A percentile compares a stretch with the other conserved stretches of the same genome.
These are phyloP conservation scores for Calonectria crousiana DNA, from an alignment of 2,329 filamentous ascomycete species.

Conservation along the genomic window DNA sequence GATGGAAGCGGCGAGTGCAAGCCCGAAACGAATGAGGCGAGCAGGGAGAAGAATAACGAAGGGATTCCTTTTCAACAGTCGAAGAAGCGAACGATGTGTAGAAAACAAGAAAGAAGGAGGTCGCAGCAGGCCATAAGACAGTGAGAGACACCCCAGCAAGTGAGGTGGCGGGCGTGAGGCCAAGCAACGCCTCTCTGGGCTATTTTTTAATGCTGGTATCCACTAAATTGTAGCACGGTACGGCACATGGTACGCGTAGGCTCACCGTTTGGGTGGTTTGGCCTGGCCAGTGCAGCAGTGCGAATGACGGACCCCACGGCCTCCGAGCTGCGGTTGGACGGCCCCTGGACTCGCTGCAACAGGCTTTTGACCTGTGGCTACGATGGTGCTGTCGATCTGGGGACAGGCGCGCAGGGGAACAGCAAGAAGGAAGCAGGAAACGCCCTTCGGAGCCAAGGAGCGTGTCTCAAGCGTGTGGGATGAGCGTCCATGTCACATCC, in stretches of 20 bases:
- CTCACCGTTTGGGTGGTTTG: neutral
- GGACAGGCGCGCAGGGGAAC: neutral
- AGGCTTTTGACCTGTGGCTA: neutral
- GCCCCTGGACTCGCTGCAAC: neutral
- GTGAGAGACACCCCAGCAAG: constrained; percentile 18
- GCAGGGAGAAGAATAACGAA: constrained; percentile 5
- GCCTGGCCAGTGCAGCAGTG: neutral
- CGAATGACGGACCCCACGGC: neutral
- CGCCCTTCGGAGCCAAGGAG: neutral
- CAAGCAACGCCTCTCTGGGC: neutral
- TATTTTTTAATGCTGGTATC: constrained; percentile 17
- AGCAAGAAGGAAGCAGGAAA: neutral
- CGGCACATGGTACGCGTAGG: constrained; percentile 11
- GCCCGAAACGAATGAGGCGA: constrained; percentile 5
- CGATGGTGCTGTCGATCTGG: constrained; percentile 2
- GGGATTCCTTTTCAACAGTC: constrained; percentile 12
- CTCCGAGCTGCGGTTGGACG: neutral
- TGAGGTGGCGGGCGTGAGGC: constrained; percentile 4
- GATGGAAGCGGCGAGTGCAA: neutral
- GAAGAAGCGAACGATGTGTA: constrained; percentile 17
- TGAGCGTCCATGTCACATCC: neutral
- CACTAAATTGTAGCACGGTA: constrained; percentile 11
- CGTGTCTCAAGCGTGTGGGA: neutral
- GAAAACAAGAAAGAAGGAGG: constrained; percentile 24
- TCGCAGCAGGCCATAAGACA: constrained; percentile 13